Percentiles rank a stretch among this genome's conserved stretches.
Evolutionary conservation across 2,329 filamentous ascomycete genomes (phyloP).

Genomic region (Arthroderma uncinatum): DNA sequence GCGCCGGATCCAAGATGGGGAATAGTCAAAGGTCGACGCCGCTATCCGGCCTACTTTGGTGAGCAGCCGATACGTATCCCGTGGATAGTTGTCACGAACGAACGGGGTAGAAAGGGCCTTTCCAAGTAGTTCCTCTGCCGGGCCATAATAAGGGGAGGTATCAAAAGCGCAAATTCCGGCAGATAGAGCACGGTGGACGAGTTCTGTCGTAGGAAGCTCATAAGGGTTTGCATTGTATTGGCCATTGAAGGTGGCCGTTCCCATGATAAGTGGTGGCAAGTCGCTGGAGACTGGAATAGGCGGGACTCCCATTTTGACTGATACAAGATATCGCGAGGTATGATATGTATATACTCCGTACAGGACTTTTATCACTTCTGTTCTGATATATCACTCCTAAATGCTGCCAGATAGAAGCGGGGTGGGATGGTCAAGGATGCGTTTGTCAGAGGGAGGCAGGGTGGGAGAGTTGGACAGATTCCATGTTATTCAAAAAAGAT

Average conservation of each 20-base stretch:
- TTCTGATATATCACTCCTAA: not conserved
- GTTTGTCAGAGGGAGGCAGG: not conserved
- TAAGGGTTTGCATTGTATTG: conserved; percentile 42
- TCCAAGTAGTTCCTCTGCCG: conserved; percentile 42
- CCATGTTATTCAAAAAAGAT: not conserved
- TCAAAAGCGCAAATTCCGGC: conserved; percentile 43
- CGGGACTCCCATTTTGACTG: not conserved
- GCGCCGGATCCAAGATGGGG: conserved; percentile 44
- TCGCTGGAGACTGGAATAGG: conserved; percentile 28
- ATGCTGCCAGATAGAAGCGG: not conserved
- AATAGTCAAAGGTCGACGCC: conserved; percentile 50
- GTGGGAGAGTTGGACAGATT: not conserved
- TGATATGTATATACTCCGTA: not conserved
- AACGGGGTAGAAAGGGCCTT: conserved; percentile 33
- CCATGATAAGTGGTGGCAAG: conserved; percentile 38
- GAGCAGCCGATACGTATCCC: conserved; percentile 47
- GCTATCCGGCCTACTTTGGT: conserved; percentile 53
- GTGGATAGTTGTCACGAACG: conserved; percentile 41
- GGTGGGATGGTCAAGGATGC: not conserved
- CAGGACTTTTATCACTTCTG: not conserved
- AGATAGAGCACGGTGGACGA: conserved; percentile 38
- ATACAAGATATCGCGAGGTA: not conserved
- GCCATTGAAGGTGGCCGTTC: conserved; percentile 40
- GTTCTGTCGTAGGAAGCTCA: conserved; percentile 37
- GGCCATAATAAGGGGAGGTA: conserved; percentile 45